Evolutionary conservation across 257 asterid genomes (phyloP), one percentile per base, ranked within the genome.

Genomic region (Linderniella brevidens): DNA sequence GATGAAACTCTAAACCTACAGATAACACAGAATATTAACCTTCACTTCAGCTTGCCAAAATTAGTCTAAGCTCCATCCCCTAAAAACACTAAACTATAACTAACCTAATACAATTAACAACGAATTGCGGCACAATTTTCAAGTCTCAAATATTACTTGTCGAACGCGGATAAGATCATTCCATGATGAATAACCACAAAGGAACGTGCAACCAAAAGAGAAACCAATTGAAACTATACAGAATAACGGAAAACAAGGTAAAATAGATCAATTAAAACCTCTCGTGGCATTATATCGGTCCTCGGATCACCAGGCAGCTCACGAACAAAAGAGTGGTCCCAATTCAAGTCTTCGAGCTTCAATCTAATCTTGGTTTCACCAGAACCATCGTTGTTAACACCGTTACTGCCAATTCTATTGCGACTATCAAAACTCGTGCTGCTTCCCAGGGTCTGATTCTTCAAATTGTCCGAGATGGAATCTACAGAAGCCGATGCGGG

Each of bases 281-380:
- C 77, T 53, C 92, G 66, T 0, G 83, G 80, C 11, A 62, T 63
- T 25, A 20, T 44, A 71, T 80, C 87, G 36, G 79, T 66, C 41
- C 63, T 58, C 15, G 73, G 79, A 68, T 80, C 92, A 46, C 65
- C 72, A 11, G 87, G 92, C 35, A 80, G 71, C 64, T 76, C 83
- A 9, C 78, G 80, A 43, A 80, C 74, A 48, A 80, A 80, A 0
- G 87, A 80, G 62, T 71, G 57, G 55, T 76, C 87, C 92, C 92
- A 80, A 43, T 67, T 80, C 15, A 80, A 70, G 20, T 71, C 83
- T 60, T 80, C 79, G 17, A 80, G 78, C 58, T 62, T 73, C 78
- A 70, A 45, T 37, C 63, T 60, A 13, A 19, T 52, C 62, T 42
- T 37, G 20, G 37, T 50, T 17, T 38, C 45, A 46, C 35, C 45